Base-by-base conservation (phyloP, 768 basidiomycete genomes). In the Leccinellum luteum region DNA sequence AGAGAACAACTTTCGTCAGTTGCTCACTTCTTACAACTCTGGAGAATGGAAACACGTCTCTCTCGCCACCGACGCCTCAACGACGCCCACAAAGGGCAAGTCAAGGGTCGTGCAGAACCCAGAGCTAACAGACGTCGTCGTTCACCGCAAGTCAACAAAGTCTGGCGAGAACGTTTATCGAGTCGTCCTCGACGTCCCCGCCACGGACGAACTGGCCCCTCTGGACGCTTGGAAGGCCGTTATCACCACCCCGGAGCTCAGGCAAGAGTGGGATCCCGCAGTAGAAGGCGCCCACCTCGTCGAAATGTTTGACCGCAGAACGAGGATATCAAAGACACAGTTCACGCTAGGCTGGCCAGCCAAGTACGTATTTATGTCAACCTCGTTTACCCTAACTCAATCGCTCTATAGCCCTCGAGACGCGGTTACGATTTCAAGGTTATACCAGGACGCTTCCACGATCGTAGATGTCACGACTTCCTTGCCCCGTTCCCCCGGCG, bases 331-430 rank as follows among this genome's bases (percentile, higher is more conserved):
- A 21, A 93, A 91, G 76, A 97, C 94, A 0, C 91, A 93, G 61
- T 98, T 92, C 69, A 86, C 87, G 7, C 74, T 99, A 10, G 96
- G 96, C 1, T 99, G 96, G 96, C 96, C 96, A 56, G 94, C 94
- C 56, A 94, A 89, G 94, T 96, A 68, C 66, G 92, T 81, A 65
- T 90, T 80, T 14, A 32, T 13, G 35, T 1, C 6, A 17, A 3
- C 17, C 8, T 38, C 17, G 15, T 38, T 38, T 38, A 38, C 35
- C n/a, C 35, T 38, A 38, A 38, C 35, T 38, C 4, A 38, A 38
- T n/a, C 35, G 35, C 35, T 38, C 35, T 38, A 38, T 58, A 96
- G 92, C 68, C 96, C 96, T 4, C 80, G 96, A 63, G 96, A 99
- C 66, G 86, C 94, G 14, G 89, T 99, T 44, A 96, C 93, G 15